Percentiles rank a stretch among this genome's conserved stretches.
These are phyloP conservation scores for Fusarium longipes DNA, from an alignment of 2,329 filamentous ascomycete genomes.

Conservation along the genomic window DNA sequence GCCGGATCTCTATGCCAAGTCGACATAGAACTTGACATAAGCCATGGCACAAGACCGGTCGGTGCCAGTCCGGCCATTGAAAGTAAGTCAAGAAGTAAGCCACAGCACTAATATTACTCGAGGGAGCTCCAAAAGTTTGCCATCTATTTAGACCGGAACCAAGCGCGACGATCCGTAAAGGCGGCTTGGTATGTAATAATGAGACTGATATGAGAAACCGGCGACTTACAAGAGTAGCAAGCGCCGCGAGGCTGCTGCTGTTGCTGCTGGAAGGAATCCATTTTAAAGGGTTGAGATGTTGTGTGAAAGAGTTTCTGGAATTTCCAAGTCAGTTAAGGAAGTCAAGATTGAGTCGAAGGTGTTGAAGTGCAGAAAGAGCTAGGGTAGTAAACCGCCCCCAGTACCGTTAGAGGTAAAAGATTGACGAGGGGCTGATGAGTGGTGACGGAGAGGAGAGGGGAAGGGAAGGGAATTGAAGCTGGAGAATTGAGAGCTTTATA, in stretches of 20 bases:
- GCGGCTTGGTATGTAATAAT: neutral
- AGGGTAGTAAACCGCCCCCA: conserved; percentile 34
- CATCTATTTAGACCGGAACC: neutral
- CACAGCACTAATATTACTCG: neutral
- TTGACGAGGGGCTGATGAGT: conserved; percentile 42
- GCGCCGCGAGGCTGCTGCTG: conserved; percentile 53
- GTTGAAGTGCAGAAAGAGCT: conserved; percentile 21
- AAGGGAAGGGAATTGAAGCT: conserved; percentile 10
- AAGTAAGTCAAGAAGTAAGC: conserved; percentile 1
- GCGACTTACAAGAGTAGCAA: conserved; percentile 64
- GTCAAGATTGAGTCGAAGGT: neutral
- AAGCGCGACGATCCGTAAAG: neutral
- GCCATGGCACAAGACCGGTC: conserved; percentile 15
- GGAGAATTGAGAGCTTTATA: conserved; percentile 10
- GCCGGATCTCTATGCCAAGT: conserved; percentile 9
- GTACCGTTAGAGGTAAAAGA: conserved; percentile 46
- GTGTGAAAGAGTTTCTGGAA: conserved; percentile 28
- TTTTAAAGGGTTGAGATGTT: conserved; percentile 46
- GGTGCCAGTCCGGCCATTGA: neutral
- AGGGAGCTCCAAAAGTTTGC: neutral
- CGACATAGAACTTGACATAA: neutral
- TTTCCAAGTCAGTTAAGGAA: conserved; percentile 28
- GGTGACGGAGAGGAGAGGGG: conserved; percentile 32
- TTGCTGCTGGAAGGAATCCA: conserved; percentile 53
- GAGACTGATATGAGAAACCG: neutral